A percentile compares a stretch with the other conserved stretches of the same genome.
Evolutionary conservation across 345 rosid genomes (phyloP).

Genomic region (Camelina neglecta): DNA sequence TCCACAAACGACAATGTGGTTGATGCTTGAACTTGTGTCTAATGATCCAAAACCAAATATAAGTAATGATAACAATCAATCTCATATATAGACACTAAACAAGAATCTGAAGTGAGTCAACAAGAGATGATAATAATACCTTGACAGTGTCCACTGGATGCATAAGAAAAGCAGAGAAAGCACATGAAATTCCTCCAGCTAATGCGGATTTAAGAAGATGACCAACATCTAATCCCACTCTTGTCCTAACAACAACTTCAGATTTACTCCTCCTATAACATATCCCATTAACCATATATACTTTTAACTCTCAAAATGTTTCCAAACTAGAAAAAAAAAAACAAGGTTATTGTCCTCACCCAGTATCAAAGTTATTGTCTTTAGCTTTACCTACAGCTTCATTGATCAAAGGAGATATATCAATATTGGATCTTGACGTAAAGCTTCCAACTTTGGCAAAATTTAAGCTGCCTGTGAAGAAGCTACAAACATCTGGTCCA

Average conservation of each 20-base stretch:
- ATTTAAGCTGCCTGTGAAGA: conserved; percentile 59
- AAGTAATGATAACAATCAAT: neutral
- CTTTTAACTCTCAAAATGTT: neutral
- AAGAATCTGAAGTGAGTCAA: neutral
- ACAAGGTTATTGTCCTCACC: conserved; percentile 9
- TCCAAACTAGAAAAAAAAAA: neutral
- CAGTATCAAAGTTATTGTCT: neutral
- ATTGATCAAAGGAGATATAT: conserved; percentile 30
- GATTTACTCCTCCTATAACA: conserved; percentile 47
- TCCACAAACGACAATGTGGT: conserved; percentile 69
- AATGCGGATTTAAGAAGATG: conserved; percentile 88
- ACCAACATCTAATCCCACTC: conserved; percentile 69
- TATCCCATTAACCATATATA: neutral
- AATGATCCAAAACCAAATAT: conserved; percentile 8
- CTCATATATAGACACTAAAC: neutral
- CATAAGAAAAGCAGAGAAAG: conserved; percentile 81
- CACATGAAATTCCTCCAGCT: conserved; percentile 95
- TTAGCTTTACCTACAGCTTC: neutral
- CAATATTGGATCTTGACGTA: conserved; percentile 19
- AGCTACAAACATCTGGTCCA: conserved; percentile 53
- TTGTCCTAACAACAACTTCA: conserved; percentile 70
- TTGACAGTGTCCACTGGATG: conserved; percentile 91
- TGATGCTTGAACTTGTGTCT: conserved; percentile 99
- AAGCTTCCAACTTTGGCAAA: conserved; percentile 85
- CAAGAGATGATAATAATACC: conserved; percentile 43